Evolutionary conservation across 352 stramenopile species (phyloP).

Genomic region (Globisporangium perplexum): DNA sequence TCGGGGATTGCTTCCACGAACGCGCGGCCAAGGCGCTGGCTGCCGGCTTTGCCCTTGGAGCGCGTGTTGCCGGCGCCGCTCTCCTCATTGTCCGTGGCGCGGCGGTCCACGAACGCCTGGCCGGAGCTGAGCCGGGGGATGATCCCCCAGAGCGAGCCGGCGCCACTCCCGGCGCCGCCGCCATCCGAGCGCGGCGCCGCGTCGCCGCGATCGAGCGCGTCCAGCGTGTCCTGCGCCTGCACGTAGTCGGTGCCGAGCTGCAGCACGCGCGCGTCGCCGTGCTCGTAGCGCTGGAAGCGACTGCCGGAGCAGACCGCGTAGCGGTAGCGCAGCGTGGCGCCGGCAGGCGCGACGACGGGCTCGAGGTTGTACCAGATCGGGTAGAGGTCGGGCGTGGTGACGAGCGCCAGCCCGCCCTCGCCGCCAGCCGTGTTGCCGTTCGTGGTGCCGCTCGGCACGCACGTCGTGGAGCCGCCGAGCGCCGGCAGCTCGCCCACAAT

Average conservation of each 20-base stretch:
- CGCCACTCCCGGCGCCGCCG: not conserved
- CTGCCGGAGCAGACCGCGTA: slow-evolving; percentile 82
- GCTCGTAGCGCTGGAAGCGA: slow-evolving; percentile 74
- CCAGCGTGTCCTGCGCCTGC: slow-evolving; percentile 73
- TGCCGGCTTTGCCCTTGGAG: slow-evolving; percentile 13
- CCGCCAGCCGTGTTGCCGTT: slow-evolving; percentile 17
- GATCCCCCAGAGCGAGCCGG: slow-evolving; percentile 37
- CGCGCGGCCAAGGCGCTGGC: slow-evolving; percentile 15
- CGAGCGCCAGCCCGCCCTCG: slow-evolving; percentile 59
- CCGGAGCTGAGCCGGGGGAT: slow-evolving; percentile 79
- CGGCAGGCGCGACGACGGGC: slow-evolving; percentile 58
- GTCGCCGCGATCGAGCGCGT: too few relatives aligned
- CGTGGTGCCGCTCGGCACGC: slow-evolving; percentile 36
- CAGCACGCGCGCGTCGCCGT: slow-evolving; percentile 41
- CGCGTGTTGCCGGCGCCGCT: slow-evolving; percentile 16
- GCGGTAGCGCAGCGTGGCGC: slow-evolving; percentile 68
- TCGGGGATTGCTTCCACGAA: slow-evolving; percentile 54
- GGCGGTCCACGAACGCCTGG: slow-evolving; percentile 77
- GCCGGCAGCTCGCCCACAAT: slow-evolving; percentile 69
- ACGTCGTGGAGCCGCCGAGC: slow-evolving; percentile 58
- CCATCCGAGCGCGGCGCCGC: slow-evolving; percentile 3
- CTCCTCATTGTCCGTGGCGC: slow-evolving; percentile 40
- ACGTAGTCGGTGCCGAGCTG: slow-evolving; percentile 49
- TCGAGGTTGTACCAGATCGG: slow-evolving; percentile 89
- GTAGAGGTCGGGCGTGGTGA: slow-evolving; percentile 84